Base-by-base conservation (phyloP, 176 grass and related monocot species). In the Zoysia japonica region DNA sequence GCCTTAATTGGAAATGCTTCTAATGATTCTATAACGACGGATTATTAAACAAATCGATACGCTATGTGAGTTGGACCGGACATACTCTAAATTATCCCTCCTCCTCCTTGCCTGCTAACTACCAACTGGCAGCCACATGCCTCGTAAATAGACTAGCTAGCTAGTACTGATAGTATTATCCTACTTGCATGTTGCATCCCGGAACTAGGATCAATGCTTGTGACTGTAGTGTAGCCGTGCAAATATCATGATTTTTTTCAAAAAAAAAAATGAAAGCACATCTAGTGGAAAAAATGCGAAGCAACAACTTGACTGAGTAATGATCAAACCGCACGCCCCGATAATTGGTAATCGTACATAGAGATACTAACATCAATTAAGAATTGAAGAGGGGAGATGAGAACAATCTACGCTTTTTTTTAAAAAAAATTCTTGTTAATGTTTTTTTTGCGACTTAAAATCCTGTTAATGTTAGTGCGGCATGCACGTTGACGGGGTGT, bases 91-190 rank as follows among this genome's bases (percentile, higher is more conserved):
- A 78, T 9, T 47, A 65, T 67, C 39, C 13, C 9, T 19, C 50
- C 40, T 38, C 65, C 9, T 1, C 68, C 43, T 19, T 53, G 53
- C 65, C 16, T 62, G 74, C 78, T 82, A 82, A 68, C 78, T 63
- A 68, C 82, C 79, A 83, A 63, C 78, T 79, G 74, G 83, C 73
- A 2, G 6, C 47, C 83, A 83, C 83, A 74, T 89, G 74, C n/a
- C 36, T 9, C 38, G 38, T 11, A 28, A 63, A 9, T 35, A 65
- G 5, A 37, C 14, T 57, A 53, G 0, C 47, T 53, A 49, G 4
- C 3, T 2, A 53, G 48, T 49, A 2, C 6, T 52, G 70, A 3
- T 75, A 6, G 15, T 57, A 9, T 28, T 2, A 59, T 38, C 54
- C 12, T 55, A 62, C 50, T 51, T 62, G 0, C 56, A 64, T 46